A percentile compares a stretch with the other conserved stretches of the same genome.
These are phyloP conservation scores for Myochromella boudieri DNA, from an alignment of 768 basidiomycete species.

Conservation along the genomic window DNA sequence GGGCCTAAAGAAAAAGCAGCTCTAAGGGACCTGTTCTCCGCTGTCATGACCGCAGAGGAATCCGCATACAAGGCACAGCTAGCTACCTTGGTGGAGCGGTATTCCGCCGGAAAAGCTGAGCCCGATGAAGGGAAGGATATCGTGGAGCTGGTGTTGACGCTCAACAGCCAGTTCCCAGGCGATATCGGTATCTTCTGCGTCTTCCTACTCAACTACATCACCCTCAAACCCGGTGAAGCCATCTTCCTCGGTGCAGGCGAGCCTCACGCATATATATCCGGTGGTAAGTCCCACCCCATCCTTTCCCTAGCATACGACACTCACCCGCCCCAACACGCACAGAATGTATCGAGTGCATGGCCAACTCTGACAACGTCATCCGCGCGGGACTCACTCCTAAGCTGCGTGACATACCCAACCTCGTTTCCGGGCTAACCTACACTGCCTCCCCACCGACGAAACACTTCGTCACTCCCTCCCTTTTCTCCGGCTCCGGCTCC, in stretches of 20 bases:
- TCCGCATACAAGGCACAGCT: conserved; percentile 54
- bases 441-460: conserved; percentile 61
- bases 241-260: conserved; percentile 96
- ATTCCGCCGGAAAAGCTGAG: conserved; percentile 42
- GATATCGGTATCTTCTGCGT: conserved; percentile 81
- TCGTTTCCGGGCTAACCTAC: conserved; percentile 87
- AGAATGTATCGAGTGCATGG: conserved; percentile 99
- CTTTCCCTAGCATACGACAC: neutral
- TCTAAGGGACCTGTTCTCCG: conserved; percentile 76
- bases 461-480: conserved; percentile 66
- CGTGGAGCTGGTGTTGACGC: conserved; percentile 58
- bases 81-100: conserved; percentile 57
- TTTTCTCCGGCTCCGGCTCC: conserved; percentile 37
- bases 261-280: conserved; percentile 94
- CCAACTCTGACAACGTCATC: conserved; percentile 98
- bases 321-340: neutral
- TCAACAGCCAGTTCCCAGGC: conserved; percentile 79
- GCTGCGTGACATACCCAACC: conserved; percentile 88
- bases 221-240: conserved; percentile 79
- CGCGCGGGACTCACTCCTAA: conserved; percentile 98
- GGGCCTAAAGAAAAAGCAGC: conserved; percentile 54
- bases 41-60: conserved; percentile 80
- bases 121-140: conserved; percentile 44
- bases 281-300: conserved; percentile 54
- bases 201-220: conserved; percentile 70